Evolutionary conservation across 1,139 yeast species (phyloP).

Genomic region (Geotrichum australiense): DNA sequence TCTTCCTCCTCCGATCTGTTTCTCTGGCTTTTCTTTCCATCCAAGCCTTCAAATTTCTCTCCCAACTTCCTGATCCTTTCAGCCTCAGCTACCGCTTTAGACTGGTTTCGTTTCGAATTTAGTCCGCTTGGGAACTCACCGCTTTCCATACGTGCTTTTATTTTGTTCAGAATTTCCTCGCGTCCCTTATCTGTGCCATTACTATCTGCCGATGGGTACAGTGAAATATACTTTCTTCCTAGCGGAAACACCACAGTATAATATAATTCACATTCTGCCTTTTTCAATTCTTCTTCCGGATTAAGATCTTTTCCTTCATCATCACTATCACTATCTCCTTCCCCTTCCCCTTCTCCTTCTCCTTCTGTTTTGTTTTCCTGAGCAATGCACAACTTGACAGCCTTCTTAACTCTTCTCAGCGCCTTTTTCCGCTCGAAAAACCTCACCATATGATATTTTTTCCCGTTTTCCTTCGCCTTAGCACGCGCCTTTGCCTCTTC

Average conservation of each 20-base stretch:
- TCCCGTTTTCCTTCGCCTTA: conserved; percentile 53
- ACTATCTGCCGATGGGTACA: conserved; percentile 46
- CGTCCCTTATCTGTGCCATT: conserved; percentile 20
- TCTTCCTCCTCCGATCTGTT: conserved; percentile 6
- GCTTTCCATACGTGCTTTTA: conserved; percentile 22
- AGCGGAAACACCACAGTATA: conserved; percentile 76
- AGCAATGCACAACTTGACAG: conserved; percentile 42
- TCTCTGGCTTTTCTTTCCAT: conserved; percentile 6
- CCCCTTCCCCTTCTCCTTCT: conserved; percentile 25
- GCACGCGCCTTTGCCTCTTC: conserved; percentile 45
- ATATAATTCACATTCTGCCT: conserved; percentile 63
- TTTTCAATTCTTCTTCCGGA: conserved; percentile 33
- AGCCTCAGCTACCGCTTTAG: conserved; percentile 20
- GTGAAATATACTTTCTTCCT: conserved; percentile 70
- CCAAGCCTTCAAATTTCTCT: conserved; percentile 1
- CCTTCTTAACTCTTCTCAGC: conserved; percentile 59
- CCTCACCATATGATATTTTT: conserved; percentile 87
- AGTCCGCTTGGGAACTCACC: conserved; percentile 26
- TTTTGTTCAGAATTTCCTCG: conserved; percentile 21
- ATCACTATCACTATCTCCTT: conserved; percentile 24
- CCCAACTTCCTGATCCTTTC: conserved; percentile 14
- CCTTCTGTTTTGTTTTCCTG: conserved; percentile 28
- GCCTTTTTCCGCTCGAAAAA: conserved; percentile 93
- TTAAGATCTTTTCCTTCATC: conserved; percentile 39
- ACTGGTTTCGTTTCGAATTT: conserved; percentile 17